Base-by-base conservation (phyloP, 495 filamentous ascomycete genomes). In the Friedmanniomyces simplex region DNA sequence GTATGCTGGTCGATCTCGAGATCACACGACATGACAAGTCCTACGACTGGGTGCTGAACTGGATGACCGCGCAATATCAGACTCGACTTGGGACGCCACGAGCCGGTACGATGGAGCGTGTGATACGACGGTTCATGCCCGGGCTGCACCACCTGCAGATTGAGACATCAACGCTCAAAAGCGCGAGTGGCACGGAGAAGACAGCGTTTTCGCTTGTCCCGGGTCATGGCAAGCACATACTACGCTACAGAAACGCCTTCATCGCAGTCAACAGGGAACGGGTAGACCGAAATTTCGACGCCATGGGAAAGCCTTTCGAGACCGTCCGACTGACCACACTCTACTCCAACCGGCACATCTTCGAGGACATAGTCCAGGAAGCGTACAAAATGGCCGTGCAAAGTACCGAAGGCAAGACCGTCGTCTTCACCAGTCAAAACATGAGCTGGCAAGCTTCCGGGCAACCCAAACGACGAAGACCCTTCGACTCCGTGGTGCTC, bases 1-100 rank as follows among this genome's bases (percentile, higher is more conserved):
- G 91, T 50, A 82, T 98, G 74, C 84, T 98, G 10, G 88, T 97
- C 52, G 87, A 96, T 65, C 79, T 97, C 62, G 94, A 97, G 69
- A 96, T 98, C 68, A 90, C 83, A 65, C 86, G 87, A 66, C 87
- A 88, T 64, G 93, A 97, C 69, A 84, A 89, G 50, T 88, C 91
- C 13, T 98, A 97, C 70, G 83, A 80, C 54, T 97, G 93, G 91
- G 82, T 97, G 36, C 79, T 98, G 3, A 80, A 88, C 41, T 98
- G 94, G 91, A 87, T 98, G 73, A 87, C 89, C 16, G 75, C 85
- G 28, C 61, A 64, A 30, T 91, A 90, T 25, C 60, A 63, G 36
- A 39, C 60, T 12, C 22, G 18, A 14, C 52, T 57, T 11, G 18
- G 22, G 1, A 1, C 10, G 8, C 2, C 32, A 26, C 74, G 72